Evolutionary conservation across 768 basidiomycete genomes (phyloP).

Genomic region (Paxillus rubicundulus): DNA sequence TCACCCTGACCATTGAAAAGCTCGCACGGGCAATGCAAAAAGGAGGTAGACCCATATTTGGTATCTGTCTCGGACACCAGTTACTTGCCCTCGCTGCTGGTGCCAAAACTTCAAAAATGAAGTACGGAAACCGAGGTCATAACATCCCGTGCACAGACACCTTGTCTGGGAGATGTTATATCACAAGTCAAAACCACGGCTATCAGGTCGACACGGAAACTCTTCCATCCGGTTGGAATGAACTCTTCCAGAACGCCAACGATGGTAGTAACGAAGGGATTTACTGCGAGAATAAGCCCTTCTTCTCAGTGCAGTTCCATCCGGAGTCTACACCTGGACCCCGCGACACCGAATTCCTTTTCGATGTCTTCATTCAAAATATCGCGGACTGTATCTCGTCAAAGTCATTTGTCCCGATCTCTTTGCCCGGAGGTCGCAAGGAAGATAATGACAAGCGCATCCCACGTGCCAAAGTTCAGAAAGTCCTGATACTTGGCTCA

Average conservation of each 20-base stretch:
- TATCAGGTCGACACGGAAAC: constrained; percentile 86
- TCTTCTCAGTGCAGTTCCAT: constrained; percentile 99
- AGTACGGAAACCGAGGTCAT: constrained; percentile 98
- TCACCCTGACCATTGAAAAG: constrained; percentile 65
- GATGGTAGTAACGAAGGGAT: constrained; percentile 98
- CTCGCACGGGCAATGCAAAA: constrained; percentile 66
- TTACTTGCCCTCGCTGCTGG: constrained; percentile 93
- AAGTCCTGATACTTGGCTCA: constrained; percentile 95
- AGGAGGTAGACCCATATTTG: constrained; percentile 86
- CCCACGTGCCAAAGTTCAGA: constrained; percentile 76
- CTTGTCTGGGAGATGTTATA: constrained; percentile 94
- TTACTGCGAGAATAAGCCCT: constrained; percentile 87
- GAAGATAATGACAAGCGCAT: constrained; percentile 76
- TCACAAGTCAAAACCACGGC: constrained; percentile 99
- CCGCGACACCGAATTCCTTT: constrained; percentile 97
- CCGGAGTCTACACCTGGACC: constrained; percentile 97
- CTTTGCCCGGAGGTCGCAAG: constrained; percentile 76
- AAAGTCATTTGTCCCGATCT: constrained; percentile 52
- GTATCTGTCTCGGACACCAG: constrained; percentile 98
- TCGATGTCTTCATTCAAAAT: constrained; percentile 94
- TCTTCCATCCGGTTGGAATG: constrained; percentile 84
- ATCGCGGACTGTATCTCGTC: constrained; percentile 70
- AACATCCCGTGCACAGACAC: constrained; percentile 97
- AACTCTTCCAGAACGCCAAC: constrained; percentile 94
- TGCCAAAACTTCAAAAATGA: constrained; percentile 96